A percentile compares a stretch with the other conserved stretches of the same genome.
Conservation (phyloP, 306 rosid species). For the Quercus berberidifolia region DNA sequence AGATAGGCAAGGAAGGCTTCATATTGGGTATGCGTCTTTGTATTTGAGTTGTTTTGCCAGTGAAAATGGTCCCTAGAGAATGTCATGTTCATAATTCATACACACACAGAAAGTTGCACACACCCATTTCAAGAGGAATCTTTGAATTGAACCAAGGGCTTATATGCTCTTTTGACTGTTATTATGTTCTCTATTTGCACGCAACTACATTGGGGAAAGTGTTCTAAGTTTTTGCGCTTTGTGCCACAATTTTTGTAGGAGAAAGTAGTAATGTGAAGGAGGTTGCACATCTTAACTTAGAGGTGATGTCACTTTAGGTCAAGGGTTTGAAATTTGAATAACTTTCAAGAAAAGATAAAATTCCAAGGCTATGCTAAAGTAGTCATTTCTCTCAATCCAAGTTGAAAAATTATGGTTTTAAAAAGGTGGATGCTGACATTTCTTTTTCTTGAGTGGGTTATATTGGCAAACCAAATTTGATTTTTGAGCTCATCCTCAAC, state of each 20-base stretch:
- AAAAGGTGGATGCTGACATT: no score
- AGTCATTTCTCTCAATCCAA: no score
- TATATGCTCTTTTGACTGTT: constrained; percentile 1
- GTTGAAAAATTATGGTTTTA: background rate
- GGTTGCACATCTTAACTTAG: background rate
- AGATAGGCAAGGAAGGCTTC: constrained; percentile 44
- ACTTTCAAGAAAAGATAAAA: background rate
- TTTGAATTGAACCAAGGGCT: constrained; percentile 13
- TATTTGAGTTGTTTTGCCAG: constrained; percentile 23
- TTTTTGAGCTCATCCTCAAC: background rate
- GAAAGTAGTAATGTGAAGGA: background rate
- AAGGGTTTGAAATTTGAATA: background rate
- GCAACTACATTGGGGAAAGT: constrained; percentile 4
- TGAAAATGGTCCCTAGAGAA: constrained; percentile 30
- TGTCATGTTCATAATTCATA: constrained; percentile 16
- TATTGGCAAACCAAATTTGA: background rate
- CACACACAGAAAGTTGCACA: constrained; percentile 25
- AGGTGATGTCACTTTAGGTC: background rate
- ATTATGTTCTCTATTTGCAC: constrained; percentile 29
- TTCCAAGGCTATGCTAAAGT: background rate
- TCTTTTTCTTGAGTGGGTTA: no score
- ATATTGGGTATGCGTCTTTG: constrained; percentile 32
- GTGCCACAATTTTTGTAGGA: background rate
- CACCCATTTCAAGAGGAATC: constrained; percentile 24
- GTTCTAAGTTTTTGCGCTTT: no score